Conservation (phyloP, 768 basidiomycete genomes). For the Trametes cubensis region DNA sequence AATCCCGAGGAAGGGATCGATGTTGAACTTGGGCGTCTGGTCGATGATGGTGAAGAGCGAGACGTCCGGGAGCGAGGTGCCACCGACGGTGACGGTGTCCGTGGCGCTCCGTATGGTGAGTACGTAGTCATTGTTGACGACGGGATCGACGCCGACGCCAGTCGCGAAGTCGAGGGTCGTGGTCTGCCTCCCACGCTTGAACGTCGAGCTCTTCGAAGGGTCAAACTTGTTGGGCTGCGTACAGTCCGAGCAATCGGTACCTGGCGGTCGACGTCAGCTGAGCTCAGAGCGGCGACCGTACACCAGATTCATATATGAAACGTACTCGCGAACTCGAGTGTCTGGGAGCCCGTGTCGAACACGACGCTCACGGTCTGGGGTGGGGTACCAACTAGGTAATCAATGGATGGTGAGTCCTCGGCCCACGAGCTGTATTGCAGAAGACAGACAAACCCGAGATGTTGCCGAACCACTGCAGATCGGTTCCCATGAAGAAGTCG, state of each 20-base stretch:
- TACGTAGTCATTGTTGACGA: constrained; percentile 48
- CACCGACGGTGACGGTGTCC: constrained; percentile 55
- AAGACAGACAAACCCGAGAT: constrained; percentile 41
- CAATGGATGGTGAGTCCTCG: constrained; percentile 2
- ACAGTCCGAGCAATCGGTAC: constrained; percentile 50
- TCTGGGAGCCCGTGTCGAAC: constrained; percentile 58
- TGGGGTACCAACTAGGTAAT: constrained; percentile 51
- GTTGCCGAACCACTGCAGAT: constrained; percentile 64
- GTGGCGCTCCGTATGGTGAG: constrained; percentile 47
- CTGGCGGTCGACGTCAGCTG: constrained; percentile 25
- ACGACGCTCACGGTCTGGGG: constrained; percentile 52
- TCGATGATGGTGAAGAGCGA: constrained; percentile 54
- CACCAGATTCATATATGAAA: neutral
- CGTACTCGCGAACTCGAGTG: constrained; percentile 53
- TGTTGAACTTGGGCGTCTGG: constrained; percentile 54
- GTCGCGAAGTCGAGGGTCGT: constrained; percentile 55
- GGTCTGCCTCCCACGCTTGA: constrained; percentile 45
- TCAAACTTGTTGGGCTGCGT: constrained; percentile 50
- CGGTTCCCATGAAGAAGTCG: constrained; percentile 59
- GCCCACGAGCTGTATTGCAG: neutral
- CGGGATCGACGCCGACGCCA: constrained; percentile 56
- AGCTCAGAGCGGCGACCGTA: constrained; percentile 6
- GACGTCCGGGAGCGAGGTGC: constrained; percentile 41
- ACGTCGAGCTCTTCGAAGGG: constrained; percentile 52
- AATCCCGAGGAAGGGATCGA: constrained; percentile 60